Evolutionary conservation across 83 land plant species (phyloP), one percentile per base, ranked within the genome.

Genomic region (Larix sibirica): DNA sequence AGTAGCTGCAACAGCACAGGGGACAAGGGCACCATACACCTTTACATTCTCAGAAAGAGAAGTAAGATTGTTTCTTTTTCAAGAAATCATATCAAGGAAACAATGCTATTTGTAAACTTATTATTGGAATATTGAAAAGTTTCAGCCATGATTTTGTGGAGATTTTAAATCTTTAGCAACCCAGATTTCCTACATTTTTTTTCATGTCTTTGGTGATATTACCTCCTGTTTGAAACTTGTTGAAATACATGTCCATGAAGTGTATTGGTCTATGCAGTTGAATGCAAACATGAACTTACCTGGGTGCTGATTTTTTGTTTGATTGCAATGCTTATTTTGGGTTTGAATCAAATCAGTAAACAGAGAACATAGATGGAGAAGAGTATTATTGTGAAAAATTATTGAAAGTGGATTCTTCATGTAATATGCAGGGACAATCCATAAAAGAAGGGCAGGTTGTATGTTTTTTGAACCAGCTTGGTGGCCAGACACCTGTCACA

Each of bases 371-470:
- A 74, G 23, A 74, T 47, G 44, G 58, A 17, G 24, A 74, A 70
- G 21, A 70, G 16, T 20, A n/a, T 23, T 74, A 26, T 44, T 6
- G n/a, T 44, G 56, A 74, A 74, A 10, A 12, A 6, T 44, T 42
- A 3, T 24, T 74, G 58, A 44, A 74, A 74, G 28, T 74, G 40
- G 13, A 44, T 74, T 74, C 14, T 74, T 44, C 47, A 40, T 74
- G 14, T 12, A 44, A 21, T 16, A 36, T 44, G 77, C 87, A 92
- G 94, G 92, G 92, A 59, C 84, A 86, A 82, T 3, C 86, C 9
- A 85, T 92, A 10, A 92, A 90, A 77, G 90, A 92, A 77, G 94
- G 94, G 70, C 92, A 90, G 85, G 83, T 84, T 26, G 87, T 92
- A 31, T 90, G 92, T 44, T 90, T 59, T 69, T 8, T 92, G 89